phyloP scores from a whole-genome alignment of 495 filamentous ascomycete genomes.

The Neurospora sp. region DNA sequence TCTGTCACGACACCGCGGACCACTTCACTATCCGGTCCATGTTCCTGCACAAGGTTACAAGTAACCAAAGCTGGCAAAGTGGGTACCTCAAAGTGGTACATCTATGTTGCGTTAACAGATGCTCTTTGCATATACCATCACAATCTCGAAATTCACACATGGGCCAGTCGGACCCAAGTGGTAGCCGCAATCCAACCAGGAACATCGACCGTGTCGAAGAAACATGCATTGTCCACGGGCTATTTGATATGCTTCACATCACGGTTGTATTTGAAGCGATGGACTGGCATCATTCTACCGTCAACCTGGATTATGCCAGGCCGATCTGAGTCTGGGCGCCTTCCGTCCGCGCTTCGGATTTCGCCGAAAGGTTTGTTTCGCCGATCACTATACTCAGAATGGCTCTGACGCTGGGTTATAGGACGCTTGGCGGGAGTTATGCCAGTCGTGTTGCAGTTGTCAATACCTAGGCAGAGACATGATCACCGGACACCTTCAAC shows the following conservation, averaged over 20 bases:
- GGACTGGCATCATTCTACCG: background rate
- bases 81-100: background rate
- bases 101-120: background rate
- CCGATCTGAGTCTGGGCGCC: slow-evolving; percentile 4
- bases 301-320: background rate
- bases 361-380: slow-evolving; percentile 7
- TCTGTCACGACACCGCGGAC: background rate
- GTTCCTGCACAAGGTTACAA: background rate
- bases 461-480: background rate
- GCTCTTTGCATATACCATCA: background rate
- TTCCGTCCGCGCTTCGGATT: slow-evolving; percentile 8
- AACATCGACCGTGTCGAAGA: background rate
- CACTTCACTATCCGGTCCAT: background rate
- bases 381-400: background rate
- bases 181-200: background rate
- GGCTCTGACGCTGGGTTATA: background rate
- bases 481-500: background rate
- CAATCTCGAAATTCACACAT: background rate
- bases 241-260: background rate
- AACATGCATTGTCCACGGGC: background rate
- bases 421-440: background rate
- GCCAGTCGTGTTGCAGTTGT: background rate
- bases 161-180: background rate
- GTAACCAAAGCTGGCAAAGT: background rate
- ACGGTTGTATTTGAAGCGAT: background rate